Base-by-base conservation (phyloP, 176 grass and related monocot species). In the Chrysopogon serrulatus region DNA sequence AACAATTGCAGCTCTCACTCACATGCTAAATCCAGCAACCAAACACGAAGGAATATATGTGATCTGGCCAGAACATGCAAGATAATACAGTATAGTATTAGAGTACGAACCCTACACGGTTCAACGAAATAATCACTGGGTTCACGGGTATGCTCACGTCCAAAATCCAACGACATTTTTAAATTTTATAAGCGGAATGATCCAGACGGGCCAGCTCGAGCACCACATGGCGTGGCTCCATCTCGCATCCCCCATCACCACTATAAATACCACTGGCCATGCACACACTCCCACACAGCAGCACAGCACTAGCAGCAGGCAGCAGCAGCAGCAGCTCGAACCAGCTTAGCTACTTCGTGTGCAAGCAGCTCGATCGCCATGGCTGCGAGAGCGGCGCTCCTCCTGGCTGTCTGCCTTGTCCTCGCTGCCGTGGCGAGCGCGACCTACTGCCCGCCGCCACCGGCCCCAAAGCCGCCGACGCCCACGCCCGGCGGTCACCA, bases 391-490 rank as follows among this genome's bases (percentile, higher is more conserved):
- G 86, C 77, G 3, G 43, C 63, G 27, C 86, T 91, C 21, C 54
- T 91, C 65, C 43, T 91, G 49, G 76, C 90, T 35, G 71, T 91
- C 26, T 59, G 61, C 62, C 76, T 88, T 19, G 81, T 81, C 39
- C 35, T 84, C 1, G 77, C 74, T 32, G 76, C 70, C 49, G 34
- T 87, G 69, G 89, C 87, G n/a, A 85, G 71, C 69, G 86, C 86
- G 47, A 47, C 62, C 23, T 39, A 76, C 85, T 87, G 85, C 79
- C 79, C 85, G 17, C 76, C 59, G 61, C 70, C 61, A 28, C 78
- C 71, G 49, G 63, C 47, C 18, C 78, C 85, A 4, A 80, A 3
- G 19, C 85, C 65, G 39, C 65, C 78, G 32, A 24, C 80, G 68
- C 80, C 80, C 18, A n/a, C n/a, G n/a, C n/a, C n/a, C 57, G 30